A percentile compares a stretch with the other conserved stretches of the same genome.
These are phyloP conservation scores for Schwanniomyces yamadae DNA, from an alignment of 805 yeast species.

Conservation along the genomic window DNA sequence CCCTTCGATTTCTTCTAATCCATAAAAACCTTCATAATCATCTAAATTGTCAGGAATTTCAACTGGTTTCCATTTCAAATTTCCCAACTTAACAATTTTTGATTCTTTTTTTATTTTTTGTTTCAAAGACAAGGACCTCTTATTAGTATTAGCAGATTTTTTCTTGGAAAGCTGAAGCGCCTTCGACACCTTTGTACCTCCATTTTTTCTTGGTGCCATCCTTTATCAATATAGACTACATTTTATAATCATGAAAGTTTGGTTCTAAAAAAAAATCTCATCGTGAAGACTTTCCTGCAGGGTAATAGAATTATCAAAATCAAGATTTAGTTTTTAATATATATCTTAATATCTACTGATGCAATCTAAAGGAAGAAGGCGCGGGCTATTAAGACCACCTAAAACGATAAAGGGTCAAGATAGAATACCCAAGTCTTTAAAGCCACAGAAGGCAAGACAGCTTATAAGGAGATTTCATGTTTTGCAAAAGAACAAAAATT, in stretches of 20 bases:
- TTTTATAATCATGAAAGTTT: too few species aligned
- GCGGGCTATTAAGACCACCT: conserved; percentile 29
- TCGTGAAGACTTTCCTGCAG: conserved; percentile 3
- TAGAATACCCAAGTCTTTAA: conserved; percentile 46
- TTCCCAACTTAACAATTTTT: conserved; percentile 48
- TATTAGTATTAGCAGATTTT: too few species aligned
- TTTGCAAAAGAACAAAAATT: conserved; percentile 54
- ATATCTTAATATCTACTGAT: too few species aligned
- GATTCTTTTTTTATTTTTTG: conserved; percentile 30
- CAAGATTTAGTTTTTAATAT: too few species aligned
- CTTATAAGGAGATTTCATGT: conserved; percentile 78
- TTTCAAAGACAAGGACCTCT: conserved; percentile 23
- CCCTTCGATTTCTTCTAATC: conserved; percentile 91
- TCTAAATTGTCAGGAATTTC: conserved; percentile 80
- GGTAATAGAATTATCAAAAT: too few species aligned
- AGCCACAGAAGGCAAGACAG: conserved; percentile 70
- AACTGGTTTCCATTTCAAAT: conserved; percentile 75
- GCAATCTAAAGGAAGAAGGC: conserved; percentile 13
- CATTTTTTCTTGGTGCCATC: too few species aligned
- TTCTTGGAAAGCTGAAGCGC: too few species aligned
- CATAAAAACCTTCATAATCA: conserved; percentile 88
- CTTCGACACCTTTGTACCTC: too few species aligned
- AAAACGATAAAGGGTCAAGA: conserved; percentile 30
- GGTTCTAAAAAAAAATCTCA: too few species aligned
- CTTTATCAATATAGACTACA: too few species aligned